These are phyloP conservation scores for Termitomyces sp. DNA, from an alignment of 768 basidiomycete species.

Conservation along the genomic window DNA sequence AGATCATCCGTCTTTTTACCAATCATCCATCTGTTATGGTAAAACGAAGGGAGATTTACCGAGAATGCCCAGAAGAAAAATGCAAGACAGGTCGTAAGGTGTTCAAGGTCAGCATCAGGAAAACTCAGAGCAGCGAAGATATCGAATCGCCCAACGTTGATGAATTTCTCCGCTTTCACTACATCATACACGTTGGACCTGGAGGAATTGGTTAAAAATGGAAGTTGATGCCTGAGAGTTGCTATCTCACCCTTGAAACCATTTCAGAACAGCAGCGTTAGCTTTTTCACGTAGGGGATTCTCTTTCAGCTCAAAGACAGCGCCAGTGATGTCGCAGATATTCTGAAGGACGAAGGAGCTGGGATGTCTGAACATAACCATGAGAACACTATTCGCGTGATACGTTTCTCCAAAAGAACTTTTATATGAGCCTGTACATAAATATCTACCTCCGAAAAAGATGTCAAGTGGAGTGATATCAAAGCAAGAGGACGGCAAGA, in stretches of 20 bases:
- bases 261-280: constrained; percentile 2
- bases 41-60: constrained; percentile 6
- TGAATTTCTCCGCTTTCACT: constrained; percentile 5
- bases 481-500: too few relatives aligned
- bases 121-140: constrained; percentile 17
- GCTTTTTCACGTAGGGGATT: constrained; percentile 2
- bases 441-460: too few relatives aligned
- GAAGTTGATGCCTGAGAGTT: neutral
- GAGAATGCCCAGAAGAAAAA: constrained; percentile 23
- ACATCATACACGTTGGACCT: constrained; percentile 9
- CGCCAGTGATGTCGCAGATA: constrained; percentile 6
- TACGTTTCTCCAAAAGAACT: neutral
- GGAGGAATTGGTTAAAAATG: neutral
- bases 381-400: neutral
- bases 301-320: constrained; percentile 8
- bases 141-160: constrained; percentile 15
- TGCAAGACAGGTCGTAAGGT: constrained; percentile 19
- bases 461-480: too few relatives aligned
- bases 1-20: constrained; percentile 19
- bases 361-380: constrained; percentile 4
- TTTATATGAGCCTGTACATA: neutral
- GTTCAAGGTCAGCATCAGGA: constrained; percentile 16
- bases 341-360: constrained; percentile 6
- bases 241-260: constrained; percentile 3
- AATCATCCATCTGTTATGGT: neutral